Conservation (phyloP, 73 alveolate genomes). For the Paramecium caudatum region DNA sequence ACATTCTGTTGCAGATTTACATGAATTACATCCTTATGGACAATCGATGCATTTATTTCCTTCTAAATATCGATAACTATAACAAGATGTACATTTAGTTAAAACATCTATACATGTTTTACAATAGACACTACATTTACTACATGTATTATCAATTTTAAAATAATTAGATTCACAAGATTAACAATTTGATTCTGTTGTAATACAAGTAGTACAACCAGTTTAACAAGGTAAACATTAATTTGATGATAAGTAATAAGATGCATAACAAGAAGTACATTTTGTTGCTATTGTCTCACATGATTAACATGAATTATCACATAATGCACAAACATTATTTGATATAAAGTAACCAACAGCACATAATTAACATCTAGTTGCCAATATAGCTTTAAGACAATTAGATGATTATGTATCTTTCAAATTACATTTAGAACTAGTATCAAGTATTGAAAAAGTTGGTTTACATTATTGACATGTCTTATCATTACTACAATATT, state of each 20-base stretch:
- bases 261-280: not conserved
- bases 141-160: not conserved
- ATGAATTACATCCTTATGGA: not conserved
- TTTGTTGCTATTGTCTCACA: not conserved
- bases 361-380: no score
- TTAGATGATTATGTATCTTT: not conserved
- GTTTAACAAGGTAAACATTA: not conserved
- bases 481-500: not conserved
- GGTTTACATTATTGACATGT: not conserved
- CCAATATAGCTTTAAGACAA: no score
- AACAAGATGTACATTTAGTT: not conserved
- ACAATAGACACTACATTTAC: not conserved
- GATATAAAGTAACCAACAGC: not conserved
- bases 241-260: not conserved
- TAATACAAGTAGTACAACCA: not conserved
- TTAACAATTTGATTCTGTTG: not conserved
- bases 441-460: not conserved
- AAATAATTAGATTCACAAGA: conserved; percentile 1
- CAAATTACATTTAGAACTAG: not conserved
- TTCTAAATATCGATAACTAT: not conserved
- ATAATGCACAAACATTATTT: not conserved
- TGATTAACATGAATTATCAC: not conserved
- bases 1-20: not conserved
- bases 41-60: not conserved
- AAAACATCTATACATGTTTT: not conserved